phyloP scores from a whole-genome alignment of 163 green algal species.

The Prototheca wickerhamii region DNA sequence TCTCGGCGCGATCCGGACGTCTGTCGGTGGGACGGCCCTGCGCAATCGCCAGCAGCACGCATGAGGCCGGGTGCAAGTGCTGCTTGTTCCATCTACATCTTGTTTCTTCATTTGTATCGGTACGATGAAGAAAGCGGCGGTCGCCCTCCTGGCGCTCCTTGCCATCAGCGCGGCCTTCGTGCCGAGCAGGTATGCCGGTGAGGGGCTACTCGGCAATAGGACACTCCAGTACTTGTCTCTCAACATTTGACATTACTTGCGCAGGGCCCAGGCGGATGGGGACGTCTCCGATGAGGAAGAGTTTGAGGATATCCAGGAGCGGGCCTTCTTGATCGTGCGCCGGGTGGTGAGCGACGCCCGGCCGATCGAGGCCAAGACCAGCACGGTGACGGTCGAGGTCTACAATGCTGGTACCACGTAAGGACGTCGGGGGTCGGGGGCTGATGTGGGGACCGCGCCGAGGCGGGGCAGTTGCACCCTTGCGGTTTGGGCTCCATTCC shows the following conservation, averaged over 20 bases:
- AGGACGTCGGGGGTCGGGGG: neutral
- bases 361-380: conserved; percentile 19
- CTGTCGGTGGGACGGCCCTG: too few species aligned
- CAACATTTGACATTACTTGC: too few species aligned
- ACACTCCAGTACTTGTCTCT: too few species aligned
- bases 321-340: conserved; percentile 16
- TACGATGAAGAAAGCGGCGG: neutral
- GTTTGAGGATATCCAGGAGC: neutral
- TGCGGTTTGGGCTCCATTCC: neutral
- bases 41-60: too few species aligned
- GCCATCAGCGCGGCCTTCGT: neutral
- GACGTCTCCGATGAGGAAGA: conserved; percentile 3
- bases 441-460: neutral
- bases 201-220: too few species aligned
- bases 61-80: too few species aligned
- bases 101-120: too few species aligned
- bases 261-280: neutral
- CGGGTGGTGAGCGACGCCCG: conserved; percentile 14
- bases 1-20: too few species aligned
- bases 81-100: too few species aligned
- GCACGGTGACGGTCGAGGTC: conserved; percentile 23
- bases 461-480: too few species aligned
- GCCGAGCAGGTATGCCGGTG: neutral
- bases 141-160: conserved; percentile 1
- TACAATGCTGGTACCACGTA: conserved; percentile 31